phyloP scores from a whole-genome alignment of 352 stramenopile species.

The Globisporangium cederbergense region DNA sequence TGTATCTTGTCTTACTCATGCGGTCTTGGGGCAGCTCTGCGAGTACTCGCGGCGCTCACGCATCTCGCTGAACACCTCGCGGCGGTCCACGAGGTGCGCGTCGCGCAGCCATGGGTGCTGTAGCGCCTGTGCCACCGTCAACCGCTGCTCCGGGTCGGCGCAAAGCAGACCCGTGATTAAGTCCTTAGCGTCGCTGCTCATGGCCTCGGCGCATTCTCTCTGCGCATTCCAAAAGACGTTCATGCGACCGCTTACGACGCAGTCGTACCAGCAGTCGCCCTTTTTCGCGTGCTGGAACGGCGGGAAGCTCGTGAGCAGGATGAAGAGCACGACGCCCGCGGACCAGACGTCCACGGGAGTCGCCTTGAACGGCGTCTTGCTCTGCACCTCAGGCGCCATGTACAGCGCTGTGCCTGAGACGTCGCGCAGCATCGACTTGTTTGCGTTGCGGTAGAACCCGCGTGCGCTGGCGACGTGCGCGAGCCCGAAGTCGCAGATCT shows the following conservation, averaged over 20 bases:
- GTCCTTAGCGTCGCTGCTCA: slow-evolving; percentile 56
- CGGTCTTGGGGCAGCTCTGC: slow-evolving; percentile 12
- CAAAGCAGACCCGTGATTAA: slow-evolving; percentile 70
- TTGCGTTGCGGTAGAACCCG: slow-evolving; percentile 22
- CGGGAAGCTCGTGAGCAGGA: slow-evolving; percentile 86
- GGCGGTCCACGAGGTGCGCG: slow-evolving; percentile 37
- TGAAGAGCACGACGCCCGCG: slow-evolving; percentile 88
- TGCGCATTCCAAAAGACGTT: slow-evolving; percentile 58
- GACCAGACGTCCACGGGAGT: slow-evolving; percentile 89
- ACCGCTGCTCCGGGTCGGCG: slow-evolving; percentile 51
- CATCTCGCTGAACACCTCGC: slow-evolving; percentile 32
- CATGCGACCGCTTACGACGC: slow-evolving; percentile 44
- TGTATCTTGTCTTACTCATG: background rate
- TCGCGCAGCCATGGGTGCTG: slow-evolving; percentile 57
- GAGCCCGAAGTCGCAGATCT: slow-evolving; percentile 93
- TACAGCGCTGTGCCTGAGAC: slow-evolving; percentile 83
- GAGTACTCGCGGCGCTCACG: slow-evolving; percentile 32
- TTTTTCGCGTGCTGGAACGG: slow-evolving; percentile 76
- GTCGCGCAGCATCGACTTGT: slow-evolving; percentile 34
- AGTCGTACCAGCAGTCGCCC: slow-evolving; percentile 80
- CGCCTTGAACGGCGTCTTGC: slow-evolving; percentile 54
- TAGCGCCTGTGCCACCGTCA: slow-evolving; percentile 52
- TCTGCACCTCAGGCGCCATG: slow-evolving; percentile 84
- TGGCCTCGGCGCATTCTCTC: slow-evolving; percentile 29
- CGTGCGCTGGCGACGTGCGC: slow-evolving; percentile 54